phyloP scores from a whole-genome alignment of 768 basidiomycete genomes.

The Phlebiopsis gigantea region DNA sequence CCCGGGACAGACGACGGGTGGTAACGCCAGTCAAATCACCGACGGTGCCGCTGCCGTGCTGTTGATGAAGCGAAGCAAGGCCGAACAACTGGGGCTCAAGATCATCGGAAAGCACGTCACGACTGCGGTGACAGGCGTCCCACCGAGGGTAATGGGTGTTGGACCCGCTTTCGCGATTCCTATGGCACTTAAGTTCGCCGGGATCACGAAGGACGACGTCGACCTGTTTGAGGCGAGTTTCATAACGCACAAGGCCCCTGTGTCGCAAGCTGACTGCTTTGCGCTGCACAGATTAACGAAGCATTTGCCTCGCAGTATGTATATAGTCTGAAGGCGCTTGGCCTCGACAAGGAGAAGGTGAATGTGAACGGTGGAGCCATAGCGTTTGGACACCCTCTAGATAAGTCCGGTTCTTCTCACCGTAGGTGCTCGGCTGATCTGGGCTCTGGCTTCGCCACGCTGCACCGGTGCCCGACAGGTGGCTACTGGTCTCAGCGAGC shows the following conservation, averaged over 20 bases:
- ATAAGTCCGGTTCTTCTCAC: slow-evolving; percentile 35
- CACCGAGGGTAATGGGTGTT: slow-evolving; percentile 85
- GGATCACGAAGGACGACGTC: slow-evolving; percentile 62
- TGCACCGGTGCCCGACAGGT: slow-evolving; percentile 84
- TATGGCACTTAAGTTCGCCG: slow-evolving; percentile 60
- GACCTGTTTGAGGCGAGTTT: slow-evolving; percentile 69
- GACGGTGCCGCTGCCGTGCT: slow-evolving; percentile 81
- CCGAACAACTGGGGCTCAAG: slow-evolving; percentile 64
- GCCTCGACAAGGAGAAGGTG: slow-evolving; percentile 58
- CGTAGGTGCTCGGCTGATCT: slow-evolving; percentile 14
- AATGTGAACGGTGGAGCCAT: slow-evolving; percentile 93
- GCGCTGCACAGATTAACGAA: slow-evolving; percentile 82
- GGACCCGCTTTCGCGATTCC: slow-evolving; percentile 85
- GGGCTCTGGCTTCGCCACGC: slow-evolving; percentile 35
- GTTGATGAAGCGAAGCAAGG: slow-evolving; percentile 76
- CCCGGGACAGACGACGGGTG: slow-evolving; percentile 67
- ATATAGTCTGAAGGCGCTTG: slow-evolving; percentile 64
- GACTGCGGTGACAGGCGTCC: slow-evolving; percentile 66
- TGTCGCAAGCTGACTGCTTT: not conserved
- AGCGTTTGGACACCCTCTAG: slow-evolving; percentile 79
- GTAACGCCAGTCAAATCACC: slow-evolving; percentile 82
- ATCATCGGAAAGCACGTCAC: slow-evolving; percentile 77
- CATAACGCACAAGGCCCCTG: not conserved
- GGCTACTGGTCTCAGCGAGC: slow-evolving; percentile 75
- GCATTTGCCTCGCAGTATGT: slow-evolving; percentile 84